Conservation (phyloP, 495 filamentous ascomycete genomes). For the Tetracladium marchalianum region DNA sequence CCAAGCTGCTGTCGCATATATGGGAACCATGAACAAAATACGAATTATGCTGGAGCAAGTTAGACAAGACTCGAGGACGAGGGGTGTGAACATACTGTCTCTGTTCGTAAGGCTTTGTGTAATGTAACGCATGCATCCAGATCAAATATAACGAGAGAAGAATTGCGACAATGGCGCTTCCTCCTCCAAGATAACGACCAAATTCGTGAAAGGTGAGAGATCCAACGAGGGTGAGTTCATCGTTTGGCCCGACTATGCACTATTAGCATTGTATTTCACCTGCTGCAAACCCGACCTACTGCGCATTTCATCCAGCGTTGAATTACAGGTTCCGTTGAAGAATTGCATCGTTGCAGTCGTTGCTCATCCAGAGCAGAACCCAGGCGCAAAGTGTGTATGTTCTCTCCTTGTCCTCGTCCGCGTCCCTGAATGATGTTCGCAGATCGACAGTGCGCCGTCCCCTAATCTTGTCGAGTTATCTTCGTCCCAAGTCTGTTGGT, state of each 20-base stretch:
- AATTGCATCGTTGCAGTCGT: conserved; percentile 9
- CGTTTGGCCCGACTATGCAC: conserved; percentile 8
- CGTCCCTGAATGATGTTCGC: too few species aligned
- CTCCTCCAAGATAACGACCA: conserved; percentile 40
- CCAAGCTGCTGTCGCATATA: conserved; percentile 73
- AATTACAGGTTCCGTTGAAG: conserved; percentile 34
- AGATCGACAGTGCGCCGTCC: too few species aligned
- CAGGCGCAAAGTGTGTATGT: not conserved
- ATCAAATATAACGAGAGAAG: conserved; percentile 55
- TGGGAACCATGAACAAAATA: conserved; percentile 83
- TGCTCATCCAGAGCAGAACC: conserved; percentile 6
- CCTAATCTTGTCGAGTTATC: too few species aligned
- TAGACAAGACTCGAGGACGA: conserved; percentile 15
- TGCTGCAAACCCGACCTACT: conserved; percentile 29
- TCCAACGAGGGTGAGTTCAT: conserved; percentile 32
- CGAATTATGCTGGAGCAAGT: conserved; percentile 57
- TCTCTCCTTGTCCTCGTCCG: not conserved
- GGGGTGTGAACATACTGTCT: conserved; percentile 47
- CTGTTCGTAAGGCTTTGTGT: conserved; percentile 74
- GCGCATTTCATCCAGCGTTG: conserved; percentile 44
- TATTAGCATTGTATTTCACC: conserved; percentile 4
- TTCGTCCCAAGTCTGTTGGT: too few species aligned
- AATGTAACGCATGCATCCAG: conserved; percentile 69
- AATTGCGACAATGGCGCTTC: conserved; percentile 43
- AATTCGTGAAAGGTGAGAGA: conserved; percentile 46